Base-by-base conservation (phyloP, 352 stramenopile species). In the Globisporangium cystogenes region DNA sequence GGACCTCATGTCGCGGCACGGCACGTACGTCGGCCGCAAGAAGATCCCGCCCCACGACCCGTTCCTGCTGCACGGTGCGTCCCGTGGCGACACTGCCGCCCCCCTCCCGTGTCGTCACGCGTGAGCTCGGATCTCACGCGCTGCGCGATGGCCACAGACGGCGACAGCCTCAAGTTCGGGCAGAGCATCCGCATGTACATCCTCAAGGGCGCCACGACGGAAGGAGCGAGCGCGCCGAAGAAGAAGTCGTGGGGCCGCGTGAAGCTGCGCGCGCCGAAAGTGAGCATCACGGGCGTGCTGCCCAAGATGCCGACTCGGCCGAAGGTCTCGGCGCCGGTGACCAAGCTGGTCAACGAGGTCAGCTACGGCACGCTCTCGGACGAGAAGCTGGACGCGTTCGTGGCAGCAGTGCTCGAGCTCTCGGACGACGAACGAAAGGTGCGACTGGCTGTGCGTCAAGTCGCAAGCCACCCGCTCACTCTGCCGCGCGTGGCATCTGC, bases 1-100 rank as follows among this genome's bases (percentile, higher is more conserved):
- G 50, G 85, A 95, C 46, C 60, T 95, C 15, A 95, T 95, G 85
- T 95, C 85, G 21, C 81, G 85, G 10, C 85, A 95, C 48, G 85
- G 85, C 20, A 95, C 85, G 41, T 93, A 86, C 47, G 81, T 95
- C 21, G 75, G 74, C 3, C 72, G 78, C 21, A 91, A 87, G 54
- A 93, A 95, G 65, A 75, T 95, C 33, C 82, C 85, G 7, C 85
- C 85, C 0, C 85, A 95, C 26, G 85, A 95, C 53, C 85, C 85
- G 23, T 88, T 72, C 51, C 48, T 95, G 36, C 65, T 95, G 23
- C 85, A 92, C 35, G 78, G 77, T 87, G 69, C n/a, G 40, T 33
- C 18, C 20, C 15, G 20, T 35, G 29, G 1, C 10, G 10, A n/a
- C 37, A 15, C 33, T 52, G 20, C 20, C 26, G 2, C 10, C 16